These are phyloP conservation scores for Hondaea fermentalgiana DNA, from an alignment of 108 stramenopile species.

Conservation along the genomic window DNA sequence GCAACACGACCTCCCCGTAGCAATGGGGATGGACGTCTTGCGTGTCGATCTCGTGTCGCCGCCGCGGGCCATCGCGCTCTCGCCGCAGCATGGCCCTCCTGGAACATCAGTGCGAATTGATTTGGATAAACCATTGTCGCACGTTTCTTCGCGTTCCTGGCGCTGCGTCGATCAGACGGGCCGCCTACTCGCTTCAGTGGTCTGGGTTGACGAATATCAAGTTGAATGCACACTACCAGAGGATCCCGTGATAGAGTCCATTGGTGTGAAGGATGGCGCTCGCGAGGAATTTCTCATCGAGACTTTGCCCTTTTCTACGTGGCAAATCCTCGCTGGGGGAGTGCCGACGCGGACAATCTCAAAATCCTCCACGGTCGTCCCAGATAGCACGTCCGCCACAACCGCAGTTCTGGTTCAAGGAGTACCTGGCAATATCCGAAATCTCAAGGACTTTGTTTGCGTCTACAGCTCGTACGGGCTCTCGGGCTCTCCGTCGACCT, in stretches of 20 bases:
- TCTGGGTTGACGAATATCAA: background rate
- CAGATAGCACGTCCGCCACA: too few species aligned
- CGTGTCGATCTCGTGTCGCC: background rate
- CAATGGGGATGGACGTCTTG: background rate
- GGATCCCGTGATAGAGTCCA: background rate
- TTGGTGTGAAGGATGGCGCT: background rate
- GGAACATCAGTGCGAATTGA: background rate
- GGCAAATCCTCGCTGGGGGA: background rate
- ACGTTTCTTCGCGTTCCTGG: background rate
- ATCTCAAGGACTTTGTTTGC: too few species aligned
- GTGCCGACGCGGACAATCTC: too few species aligned
- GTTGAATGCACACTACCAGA: background rate
- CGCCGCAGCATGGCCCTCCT: background rate
- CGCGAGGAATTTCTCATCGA: too few species aligned
- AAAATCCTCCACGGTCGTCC: too few species aligned
- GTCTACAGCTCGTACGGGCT: too few species aligned
- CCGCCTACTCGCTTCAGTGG: background rate
- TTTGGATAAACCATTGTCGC: background rate
- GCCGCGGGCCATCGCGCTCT: background rate
- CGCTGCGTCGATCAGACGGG: background rate
- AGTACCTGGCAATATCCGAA: too few species aligned
- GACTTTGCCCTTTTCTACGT: background rate
- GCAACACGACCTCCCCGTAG: background rate
- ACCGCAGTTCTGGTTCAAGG: too few species aligned
- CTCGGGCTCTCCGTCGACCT: too few species aligned